phyloP scores from a whole-genome alignment of 2,329 filamentous ascomycete genomes.

The Penicillium capsulatum region DNA sequence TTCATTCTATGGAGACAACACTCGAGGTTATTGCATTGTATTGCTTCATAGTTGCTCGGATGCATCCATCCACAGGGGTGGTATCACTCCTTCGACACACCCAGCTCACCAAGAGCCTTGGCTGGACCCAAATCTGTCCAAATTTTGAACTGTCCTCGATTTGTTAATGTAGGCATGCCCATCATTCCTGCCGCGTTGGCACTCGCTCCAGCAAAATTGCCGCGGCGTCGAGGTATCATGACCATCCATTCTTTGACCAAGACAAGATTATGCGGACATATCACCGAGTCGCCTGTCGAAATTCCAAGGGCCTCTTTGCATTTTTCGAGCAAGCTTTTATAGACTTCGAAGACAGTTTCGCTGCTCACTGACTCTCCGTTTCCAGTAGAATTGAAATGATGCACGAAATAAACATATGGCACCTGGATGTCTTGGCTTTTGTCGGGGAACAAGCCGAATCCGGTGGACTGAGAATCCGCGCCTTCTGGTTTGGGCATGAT shows the following conservation, averaged over 20 bases:
- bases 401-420: slow-evolving; percentile 12
- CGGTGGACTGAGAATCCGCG: slow-evolving; percentile 5
- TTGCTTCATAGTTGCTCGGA: no score
- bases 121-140: slow-evolving; percentile 39
- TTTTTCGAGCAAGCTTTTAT: slow-evolving; percentile 8
- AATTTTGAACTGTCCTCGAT: slow-evolving; percentile 31
- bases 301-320: slow-evolving; percentile 7
- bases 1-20: no score
- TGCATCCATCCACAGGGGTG: no score
- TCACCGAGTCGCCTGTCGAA: not conserved
- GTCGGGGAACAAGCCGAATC: slow-evolving; percentile 15
- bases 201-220: slow-evolving; percentile 34
- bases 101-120: slow-evolving; percentile 37
- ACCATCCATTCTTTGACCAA: slow-evolving; percentile 45
- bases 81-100: no score
- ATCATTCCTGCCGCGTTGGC: slow-evolving; percentile 49
- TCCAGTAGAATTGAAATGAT: slow-evolving; percentile 1
- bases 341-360: slow-evolving; percentile 5
- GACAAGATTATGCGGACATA: slow-evolving; percentile 47
- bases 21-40: no score
- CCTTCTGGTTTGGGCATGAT: slow-evolving; percentile 11
- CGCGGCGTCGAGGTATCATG: slow-evolving; percentile 45
- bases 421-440: slow-evolving; percentile 1
- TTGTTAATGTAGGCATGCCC: slow-evolving; percentile 33
- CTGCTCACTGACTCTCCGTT: not conserved